A percentile compares a stretch with the other conserved stretches of the same genome.
Conservation (phyloP, 345 rosid genomes). For the Gossypium thurberi region DNA sequence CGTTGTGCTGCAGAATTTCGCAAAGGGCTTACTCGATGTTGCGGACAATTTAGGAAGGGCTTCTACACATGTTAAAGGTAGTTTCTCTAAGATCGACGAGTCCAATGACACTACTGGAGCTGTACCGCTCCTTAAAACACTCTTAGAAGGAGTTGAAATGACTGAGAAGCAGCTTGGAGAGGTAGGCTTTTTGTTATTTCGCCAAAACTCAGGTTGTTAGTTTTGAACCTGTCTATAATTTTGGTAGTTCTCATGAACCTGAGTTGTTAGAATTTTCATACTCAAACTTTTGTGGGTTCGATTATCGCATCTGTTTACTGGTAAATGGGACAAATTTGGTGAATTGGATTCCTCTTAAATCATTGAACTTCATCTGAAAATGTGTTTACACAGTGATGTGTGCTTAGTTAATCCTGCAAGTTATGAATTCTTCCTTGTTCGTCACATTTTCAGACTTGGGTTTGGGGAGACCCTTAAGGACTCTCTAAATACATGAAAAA, state of each 20-base stretch:
- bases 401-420: background rate
- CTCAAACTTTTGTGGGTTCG: background rate
- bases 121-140: constrained; percentile 58
- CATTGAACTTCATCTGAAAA: background rate
- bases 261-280: background rate
- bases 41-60: constrained; percentile 94
- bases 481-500: background rate
- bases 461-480: background rate
- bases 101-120: constrained; percentile 60
- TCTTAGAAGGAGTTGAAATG: constrained; percentile 95
- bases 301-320: background rate
- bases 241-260: background rate
- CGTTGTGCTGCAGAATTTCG: constrained; percentile 56
- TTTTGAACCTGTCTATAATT: background rate
- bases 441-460: background rate
- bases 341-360: background rate
- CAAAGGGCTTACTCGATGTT: constrained; percentile 72
- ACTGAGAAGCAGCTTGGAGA: constrained; percentile 84
- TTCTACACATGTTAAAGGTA: constrained; percentile 73
- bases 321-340: background rate
- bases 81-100: constrained; percentile 59
- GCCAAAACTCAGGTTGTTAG: background rate
- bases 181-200: constrained; percentile 30
- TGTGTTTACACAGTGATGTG: background rate
- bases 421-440: background rate